Evolutionary conservation across 805 yeast species (phyloP).

Genomic region (Candida ficus): DNA sequence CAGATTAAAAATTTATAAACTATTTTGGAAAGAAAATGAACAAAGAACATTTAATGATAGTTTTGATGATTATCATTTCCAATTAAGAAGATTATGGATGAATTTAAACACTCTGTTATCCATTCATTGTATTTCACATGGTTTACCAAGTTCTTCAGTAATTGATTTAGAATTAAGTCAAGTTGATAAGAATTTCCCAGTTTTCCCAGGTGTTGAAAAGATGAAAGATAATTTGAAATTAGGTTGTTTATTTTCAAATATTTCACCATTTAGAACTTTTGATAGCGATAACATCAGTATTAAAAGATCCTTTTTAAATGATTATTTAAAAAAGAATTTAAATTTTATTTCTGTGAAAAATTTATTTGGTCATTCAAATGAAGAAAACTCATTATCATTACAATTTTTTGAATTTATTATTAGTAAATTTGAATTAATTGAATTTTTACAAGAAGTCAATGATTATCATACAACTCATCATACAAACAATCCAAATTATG

Average conservation of each 20-base stretch:
- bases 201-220: conserved; percentile 14
- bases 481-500: conserved; percentile 5
- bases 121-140: conserved; percentile 48
- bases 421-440: conserved; percentile 33
- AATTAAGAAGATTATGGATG: conserved; percentile 40
- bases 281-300: neutral
- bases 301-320: neutral
- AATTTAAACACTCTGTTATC: conserved; percentile 45
- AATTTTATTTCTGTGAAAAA: neutral
- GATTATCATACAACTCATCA: conserved; percentile 4
- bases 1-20: conserved; percentile 47
- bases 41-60: conserved; percentile 13
- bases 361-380: neutral
- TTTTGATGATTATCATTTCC: conserved; percentile 21
- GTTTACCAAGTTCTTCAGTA: conserved; percentile 34
- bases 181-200: conserved; percentile 20
- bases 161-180: conserved; percentile 12
- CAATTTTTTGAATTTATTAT: conserved; percentile 27
- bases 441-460: conserved; percentile 32
- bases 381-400: conserved; percentile 6
- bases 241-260: conserved; percentile 21
- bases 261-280: conserved; percentile 12
- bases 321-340: conserved; percentile 1
- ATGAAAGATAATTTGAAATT: conserved; percentile 23
- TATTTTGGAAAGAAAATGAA: conserved; percentile 20